A percentile compares a stretch with the other conserved stretches of the same genome.
These are phyloP conservation scores for Xylaria grammica DNA, from an alignment of 495 filamentous ascomycete species.

Conservation along the genomic window DNA sequence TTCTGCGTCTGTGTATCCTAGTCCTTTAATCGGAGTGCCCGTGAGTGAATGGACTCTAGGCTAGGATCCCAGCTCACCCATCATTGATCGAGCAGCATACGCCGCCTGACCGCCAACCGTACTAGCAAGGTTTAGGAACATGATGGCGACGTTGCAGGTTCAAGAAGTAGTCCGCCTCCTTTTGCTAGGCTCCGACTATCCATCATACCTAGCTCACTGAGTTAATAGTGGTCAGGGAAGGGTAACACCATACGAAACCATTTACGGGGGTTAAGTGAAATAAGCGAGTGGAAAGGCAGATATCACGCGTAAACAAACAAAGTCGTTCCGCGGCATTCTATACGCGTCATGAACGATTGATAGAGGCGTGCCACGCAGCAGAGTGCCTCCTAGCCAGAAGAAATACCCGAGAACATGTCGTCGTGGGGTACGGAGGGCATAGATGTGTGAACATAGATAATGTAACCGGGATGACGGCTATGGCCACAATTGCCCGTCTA, in stretches of 20 bases:
- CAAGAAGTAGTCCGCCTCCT: too few species aligned
- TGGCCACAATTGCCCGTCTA: not conserved
- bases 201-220: too few species aligned
- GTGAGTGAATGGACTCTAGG: not conserved
- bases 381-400: not conserved
- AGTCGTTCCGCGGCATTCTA: too few species aligned
- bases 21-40: conserved; percentile 7
- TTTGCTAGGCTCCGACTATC: too few species aligned
- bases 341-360: not conserved
- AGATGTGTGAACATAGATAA: not conserved
- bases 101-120: conserved; percentile 4
- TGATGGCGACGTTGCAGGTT: not conserved
- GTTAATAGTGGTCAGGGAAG: too few species aligned
- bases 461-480: not conserved
- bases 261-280: too few species aligned
- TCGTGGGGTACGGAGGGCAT: not conserved
- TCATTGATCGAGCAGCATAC: not conserved
- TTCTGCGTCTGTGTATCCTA: not conserved
- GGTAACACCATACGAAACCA: too few species aligned
- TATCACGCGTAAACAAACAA: too few species aligned
- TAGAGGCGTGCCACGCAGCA: not conserved
- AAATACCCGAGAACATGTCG: not conserved
- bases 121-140: not conserved
- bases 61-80: not conserved
- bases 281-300: too few species aligned